These are phyloP conservation scores for Penicillium sp. DNA, from an alignment of 2,329 filamentous ascomycete genomes.

Conservation along the genomic window DNA sequence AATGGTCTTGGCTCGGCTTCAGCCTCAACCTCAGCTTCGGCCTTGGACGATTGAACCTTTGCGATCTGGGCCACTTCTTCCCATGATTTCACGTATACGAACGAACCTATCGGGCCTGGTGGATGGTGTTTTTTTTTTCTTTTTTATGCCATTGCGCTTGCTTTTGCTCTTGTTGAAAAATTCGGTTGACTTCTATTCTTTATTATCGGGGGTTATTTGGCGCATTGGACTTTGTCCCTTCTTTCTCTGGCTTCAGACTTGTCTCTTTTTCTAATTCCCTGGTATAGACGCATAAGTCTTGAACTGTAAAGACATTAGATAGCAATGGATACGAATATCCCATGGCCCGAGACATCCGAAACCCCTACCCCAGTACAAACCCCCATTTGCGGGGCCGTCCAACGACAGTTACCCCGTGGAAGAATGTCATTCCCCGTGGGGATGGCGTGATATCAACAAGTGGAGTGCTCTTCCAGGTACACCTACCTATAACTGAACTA, in stretches of 20 bases:
- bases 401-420: too few species aligned
- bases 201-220: background rate
- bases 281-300: conserved; percentile 18
- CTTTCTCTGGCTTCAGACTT: background rate
- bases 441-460: conserved; percentile 10
- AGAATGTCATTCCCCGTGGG: conserved; percentile 6
- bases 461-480: background rate
- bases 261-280: conserved; percentile 10
- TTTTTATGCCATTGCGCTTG: background rate
- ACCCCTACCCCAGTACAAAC: background rate
- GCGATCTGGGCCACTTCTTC: background rate
- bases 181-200: background rate
- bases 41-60: background rate
- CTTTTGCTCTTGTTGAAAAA: background rate
- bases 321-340: background rate
- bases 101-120: background rate
- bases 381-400: too few species aligned
- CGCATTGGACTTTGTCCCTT: background rate
- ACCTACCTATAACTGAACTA: background rate
- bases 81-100: conserved; percentile 13
- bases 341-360: background rate
- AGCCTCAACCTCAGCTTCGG: too few species aligned
- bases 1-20: too few species aligned
- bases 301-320: conserved; percentile 14
- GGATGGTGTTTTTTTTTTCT: background rate